These are phyloP conservation scores for Phialocephala sp. DNA, from an alignment of 2,329 filamentous ascomycete species.

Conservation along the genomic window DNA sequence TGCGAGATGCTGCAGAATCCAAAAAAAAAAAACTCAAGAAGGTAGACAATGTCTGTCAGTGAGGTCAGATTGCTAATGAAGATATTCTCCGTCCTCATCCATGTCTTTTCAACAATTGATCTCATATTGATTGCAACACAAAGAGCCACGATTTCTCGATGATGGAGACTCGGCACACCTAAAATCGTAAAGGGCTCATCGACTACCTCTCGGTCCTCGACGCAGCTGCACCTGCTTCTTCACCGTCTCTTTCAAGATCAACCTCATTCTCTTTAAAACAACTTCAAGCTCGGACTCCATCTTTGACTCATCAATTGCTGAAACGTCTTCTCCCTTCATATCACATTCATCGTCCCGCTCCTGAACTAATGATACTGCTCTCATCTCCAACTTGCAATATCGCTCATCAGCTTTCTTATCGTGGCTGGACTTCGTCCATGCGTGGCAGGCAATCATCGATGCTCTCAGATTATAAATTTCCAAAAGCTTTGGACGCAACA, in stretches of 20 bases:
- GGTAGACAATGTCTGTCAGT: too few species aligned
- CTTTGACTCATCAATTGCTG: neutral
- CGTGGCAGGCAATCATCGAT: neutral
- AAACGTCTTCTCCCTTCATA: neutral
- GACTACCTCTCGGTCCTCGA: neutral
- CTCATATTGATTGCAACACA: neutral
- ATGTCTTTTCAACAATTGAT: too few species aligned
- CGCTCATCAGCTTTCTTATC: neutral
- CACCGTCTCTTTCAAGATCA: neutral
- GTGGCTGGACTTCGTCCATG: neutral
- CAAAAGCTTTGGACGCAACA: neutral
- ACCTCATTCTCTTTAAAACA: neutral
- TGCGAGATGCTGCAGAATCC: too few species aligned
- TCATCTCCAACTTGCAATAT: neutral
- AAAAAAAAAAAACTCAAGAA: too few species aligned
- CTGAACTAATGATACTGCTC: neutral
- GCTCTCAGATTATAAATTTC: neutral
- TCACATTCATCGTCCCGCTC: neutral
- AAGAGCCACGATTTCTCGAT: too few species aligned
- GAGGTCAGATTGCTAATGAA: too few species aligned
- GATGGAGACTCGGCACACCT: too few species aligned
- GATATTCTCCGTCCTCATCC: too few species aligned
- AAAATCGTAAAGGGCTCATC: too few species aligned
- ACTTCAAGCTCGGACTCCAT: neutral
- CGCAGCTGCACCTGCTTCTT: neutral